Evolutionary conservation across 257 asterid genomes (phyloP), one percentile per base, ranked within the genome.

Genomic region (Scutellaria minor): DNA sequence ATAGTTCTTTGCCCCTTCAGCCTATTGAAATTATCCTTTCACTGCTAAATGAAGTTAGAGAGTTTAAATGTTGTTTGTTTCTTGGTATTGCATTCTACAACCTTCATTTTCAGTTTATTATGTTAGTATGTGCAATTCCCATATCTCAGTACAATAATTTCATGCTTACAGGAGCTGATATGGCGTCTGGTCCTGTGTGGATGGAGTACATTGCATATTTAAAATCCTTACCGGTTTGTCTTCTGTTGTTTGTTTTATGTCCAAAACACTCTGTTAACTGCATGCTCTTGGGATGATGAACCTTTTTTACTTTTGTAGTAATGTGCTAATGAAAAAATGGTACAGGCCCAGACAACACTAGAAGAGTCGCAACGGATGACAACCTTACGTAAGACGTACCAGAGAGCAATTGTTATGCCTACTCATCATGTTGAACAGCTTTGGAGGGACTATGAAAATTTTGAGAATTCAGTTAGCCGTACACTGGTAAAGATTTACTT

Each of bases 371-470:
- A 90, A 59, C 76, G 96, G 61, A 95, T 95, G 97, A 88, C 95
- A 56, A 75, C 86, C 70, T 80, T 95, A 78, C 88, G 98, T 53
- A 95, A 88, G 85, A 85, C 85, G 42, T 95, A 92, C 76, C 99
- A 95, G 77, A 88, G 89, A 83, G 98, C 96, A 55, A 87, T 95
- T 75, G 84, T 95, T 57, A 88, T 94, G 80, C 99, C 99, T 31
- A 88, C 93, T 48, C 95, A 88, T 79, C 95, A 85, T 48, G 86
- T 90, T 64, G 98, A 92, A 89, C 99, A 95, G 74, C 93, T 95
- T 68, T 95, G 98, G 99, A 90, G 96, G 82, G 99, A 95, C 75
- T 95, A 95, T 56, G 99, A 92, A 83, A 92, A 77, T 86, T 95
- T 95, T 83, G 99, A 95, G 79, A 95, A 92, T 80, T 79, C 99